Conservation (phyloP, 352 stramenopile species). For the Globisporangium solare region DNA sequence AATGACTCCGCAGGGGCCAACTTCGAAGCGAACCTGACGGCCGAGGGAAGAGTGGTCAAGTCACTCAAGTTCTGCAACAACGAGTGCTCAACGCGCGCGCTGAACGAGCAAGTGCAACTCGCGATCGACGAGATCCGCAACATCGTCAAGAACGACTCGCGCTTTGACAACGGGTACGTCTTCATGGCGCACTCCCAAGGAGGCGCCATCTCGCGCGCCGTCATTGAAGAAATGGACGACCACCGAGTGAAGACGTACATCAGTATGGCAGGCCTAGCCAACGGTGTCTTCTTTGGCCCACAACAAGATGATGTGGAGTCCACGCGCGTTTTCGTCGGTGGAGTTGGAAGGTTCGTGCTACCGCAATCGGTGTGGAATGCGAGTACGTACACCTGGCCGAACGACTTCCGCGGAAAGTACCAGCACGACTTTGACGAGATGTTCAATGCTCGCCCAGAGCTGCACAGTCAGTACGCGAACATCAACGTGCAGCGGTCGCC, state of each 20-base stretch:
- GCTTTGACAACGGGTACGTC: conserved; percentile 43
- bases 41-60: conserved; percentile 28
- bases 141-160: conserved; percentile 24
- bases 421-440: conserved; percentile 33
- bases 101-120: conserved; percentile 35
- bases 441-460: conserved; percentile 15
- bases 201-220: conserved; percentile 32
- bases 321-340: conserved; percentile 29
- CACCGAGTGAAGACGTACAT: conserved; percentile 49
- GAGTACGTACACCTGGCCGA: conserved; percentile 23
- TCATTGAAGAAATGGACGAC: conserved; percentile 57
- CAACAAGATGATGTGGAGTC: conserved; percentile 30
- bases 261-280: conserved; percentile 39
- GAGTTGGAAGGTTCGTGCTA: conserved; percentile 31
- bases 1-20: conserved; percentile 24
- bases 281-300: conserved; percentile 53
- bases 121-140: conserved; percentile 38
- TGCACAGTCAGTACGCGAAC: conserved; percentile 29
- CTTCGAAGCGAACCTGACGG: conserved; percentile 33
- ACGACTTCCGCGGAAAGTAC: conserved; percentile 30
- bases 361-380: conserved; percentile 32
- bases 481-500: conserved; percentile 30
- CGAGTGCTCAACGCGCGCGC: conserved; percentile 25
- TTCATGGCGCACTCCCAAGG: conserved; percentile 51
- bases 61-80: conserved; percentile 40